Conservation (phyloP, 345 rosid genomes). For the Moricandia arvensis region DNA sequence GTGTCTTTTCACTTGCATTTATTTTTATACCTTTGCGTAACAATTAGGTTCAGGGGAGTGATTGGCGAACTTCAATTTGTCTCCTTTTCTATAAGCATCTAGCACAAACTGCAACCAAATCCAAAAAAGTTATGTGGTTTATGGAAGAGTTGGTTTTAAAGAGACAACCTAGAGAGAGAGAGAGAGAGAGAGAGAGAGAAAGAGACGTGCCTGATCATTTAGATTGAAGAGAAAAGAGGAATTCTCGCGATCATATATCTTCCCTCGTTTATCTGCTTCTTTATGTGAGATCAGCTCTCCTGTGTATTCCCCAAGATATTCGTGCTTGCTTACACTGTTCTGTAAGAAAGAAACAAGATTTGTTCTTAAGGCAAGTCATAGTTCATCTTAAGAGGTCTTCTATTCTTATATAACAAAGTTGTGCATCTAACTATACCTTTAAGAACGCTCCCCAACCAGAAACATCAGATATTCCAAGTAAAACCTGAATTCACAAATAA, state of each 20-base stretch:
- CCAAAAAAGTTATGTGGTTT: constrained; percentile 6
- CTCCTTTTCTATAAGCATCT: constrained; percentile 98
- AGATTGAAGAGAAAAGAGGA: constrained; percentile 96
- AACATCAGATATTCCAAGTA: constrained; percentile 96
- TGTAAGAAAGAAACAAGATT: constrained; percentile 36
- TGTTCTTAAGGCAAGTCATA: constrained; percentile 3
- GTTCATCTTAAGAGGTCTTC: background rate
- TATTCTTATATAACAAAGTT: background rate
- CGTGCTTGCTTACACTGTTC: constrained; percentile 95
- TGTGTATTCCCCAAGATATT: constrained; percentile 96
- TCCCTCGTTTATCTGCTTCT: constrained; percentile 99
- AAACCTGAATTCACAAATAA: constrained; percentile 55
- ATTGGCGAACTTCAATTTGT: constrained; percentile 94
- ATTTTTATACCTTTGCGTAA: constrained; percentile 77
- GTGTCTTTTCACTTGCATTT: background rate
- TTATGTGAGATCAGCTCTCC: constrained; percentile 97
- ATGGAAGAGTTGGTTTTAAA: background rate
- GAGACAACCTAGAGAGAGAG: background rate
- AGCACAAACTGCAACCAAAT: constrained; percentile 77
- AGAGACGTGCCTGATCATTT: constrained; percentile 79
- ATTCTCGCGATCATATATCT: constrained; percentile 97
- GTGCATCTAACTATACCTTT: constrained; percentile 55
- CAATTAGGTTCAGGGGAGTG: constrained; percentile 98
- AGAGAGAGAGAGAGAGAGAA: background rate
- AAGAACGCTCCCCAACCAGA: constrained; percentile 99